phyloP scores from a whole-genome alignment of 2,329 filamentous ascomycete genomes.

The Dichotomopilus funicola region DNA sequence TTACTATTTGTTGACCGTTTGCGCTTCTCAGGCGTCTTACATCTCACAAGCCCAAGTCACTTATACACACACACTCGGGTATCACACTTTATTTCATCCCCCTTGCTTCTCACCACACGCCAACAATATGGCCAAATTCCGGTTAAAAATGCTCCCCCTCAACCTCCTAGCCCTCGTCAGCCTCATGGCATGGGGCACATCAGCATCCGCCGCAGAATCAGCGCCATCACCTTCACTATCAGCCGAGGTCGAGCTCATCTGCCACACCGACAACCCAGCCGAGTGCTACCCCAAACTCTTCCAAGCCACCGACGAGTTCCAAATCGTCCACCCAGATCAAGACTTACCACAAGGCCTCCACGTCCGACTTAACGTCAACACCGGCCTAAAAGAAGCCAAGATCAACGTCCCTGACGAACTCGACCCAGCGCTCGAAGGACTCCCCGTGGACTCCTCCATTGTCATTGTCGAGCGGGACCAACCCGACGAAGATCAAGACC shows the following conservation, averaged over 20 bases:
- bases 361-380: conserved; percentile 57
- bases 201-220: conserved; percentile 18
- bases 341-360: conserved; percentile 60
- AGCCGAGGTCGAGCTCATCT: conserved; percentile 52
- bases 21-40: too few species aligned
- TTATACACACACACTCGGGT: background rate
- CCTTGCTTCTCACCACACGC: background rate
- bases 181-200: conserved; percentile 16
- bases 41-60: background rate
- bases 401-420: conserved; percentile 53
- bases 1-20: background rate
- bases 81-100: background rate
- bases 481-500: conserved; percentile 10
- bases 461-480: conserved; percentile 48
- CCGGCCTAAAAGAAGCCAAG: conserved; percentile 59
- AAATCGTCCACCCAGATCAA: conserved; percentile 56
- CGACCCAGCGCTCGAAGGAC: conserved; percentile 41
- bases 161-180: conserved; percentile 21
- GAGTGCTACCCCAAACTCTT: conserved; percentile 64
- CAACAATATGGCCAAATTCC: conserved; percentile 14
- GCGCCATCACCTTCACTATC: conserved; percentile 21
- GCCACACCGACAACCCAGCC: conserved; percentile 50
- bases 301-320: conserved; percentile 57
- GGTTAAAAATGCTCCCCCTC: conserved; percentile 15
- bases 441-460: conserved; percentile 46